phyloP scores from a whole-genome alignment of 2,329 filamentous ascomycete species.

The Colletotrichum caudatum region DNA sequence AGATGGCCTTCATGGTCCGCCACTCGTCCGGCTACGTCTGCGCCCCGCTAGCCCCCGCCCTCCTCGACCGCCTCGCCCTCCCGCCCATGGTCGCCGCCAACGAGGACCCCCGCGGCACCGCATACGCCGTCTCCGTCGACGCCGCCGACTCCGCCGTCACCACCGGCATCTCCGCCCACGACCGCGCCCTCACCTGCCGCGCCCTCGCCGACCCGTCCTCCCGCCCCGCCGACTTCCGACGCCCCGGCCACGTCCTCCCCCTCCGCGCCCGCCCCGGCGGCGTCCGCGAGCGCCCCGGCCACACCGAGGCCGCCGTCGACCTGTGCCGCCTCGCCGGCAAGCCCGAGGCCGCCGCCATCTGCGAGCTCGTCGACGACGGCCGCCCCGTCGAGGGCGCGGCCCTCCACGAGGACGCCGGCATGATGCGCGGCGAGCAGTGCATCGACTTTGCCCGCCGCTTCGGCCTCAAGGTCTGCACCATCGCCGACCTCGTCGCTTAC shows the following conservation, averaged over 20 bases:
- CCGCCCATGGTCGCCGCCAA: slow-evolving; percentile 85
- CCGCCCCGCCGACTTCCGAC: slow-evolving; percentile 73
- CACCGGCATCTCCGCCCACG: slow-evolving; percentile 91
- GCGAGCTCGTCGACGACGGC: slow-evolving; percentile 91
- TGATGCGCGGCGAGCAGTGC: slow-evolving; percentile 92
- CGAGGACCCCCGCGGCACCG: slow-evolving; percentile 89
- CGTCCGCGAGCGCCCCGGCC: slow-evolving; percentile 81
- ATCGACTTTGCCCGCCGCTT: slow-evolving; percentile 88
- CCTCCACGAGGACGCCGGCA: slow-evolving; percentile 76
- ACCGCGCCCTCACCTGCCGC: slow-evolving; percentile 85
- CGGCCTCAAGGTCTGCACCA: slow-evolving; percentile 94
- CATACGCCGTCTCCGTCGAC: slow-evolving; percentile 93
- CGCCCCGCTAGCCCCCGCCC: slow-evolving; percentile 79
- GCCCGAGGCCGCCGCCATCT: slow-evolving; percentile 82
- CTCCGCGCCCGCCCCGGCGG: slow-evolving; percentile 83
- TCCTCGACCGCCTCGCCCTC: slow-evolving; percentile 78
- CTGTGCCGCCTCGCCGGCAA: slow-evolving; percentile 89
- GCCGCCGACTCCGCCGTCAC: slow-evolving; percentile 77
- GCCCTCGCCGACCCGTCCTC: slow-evolving; percentile 76
- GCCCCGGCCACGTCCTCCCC: slow-evolving; percentile 92
- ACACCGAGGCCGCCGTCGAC: slow-evolving; percentile 95
- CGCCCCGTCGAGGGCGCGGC: slow-evolving; percentile 76
- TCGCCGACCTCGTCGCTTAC: slow-evolving; percentile 87
- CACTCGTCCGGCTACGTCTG: slow-evolving; percentile 93
- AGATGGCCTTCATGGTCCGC: slow-evolving; percentile 97